Conservation (phyloP, 352 stramenopile species). For the Plasmopara viticola region DNA sequence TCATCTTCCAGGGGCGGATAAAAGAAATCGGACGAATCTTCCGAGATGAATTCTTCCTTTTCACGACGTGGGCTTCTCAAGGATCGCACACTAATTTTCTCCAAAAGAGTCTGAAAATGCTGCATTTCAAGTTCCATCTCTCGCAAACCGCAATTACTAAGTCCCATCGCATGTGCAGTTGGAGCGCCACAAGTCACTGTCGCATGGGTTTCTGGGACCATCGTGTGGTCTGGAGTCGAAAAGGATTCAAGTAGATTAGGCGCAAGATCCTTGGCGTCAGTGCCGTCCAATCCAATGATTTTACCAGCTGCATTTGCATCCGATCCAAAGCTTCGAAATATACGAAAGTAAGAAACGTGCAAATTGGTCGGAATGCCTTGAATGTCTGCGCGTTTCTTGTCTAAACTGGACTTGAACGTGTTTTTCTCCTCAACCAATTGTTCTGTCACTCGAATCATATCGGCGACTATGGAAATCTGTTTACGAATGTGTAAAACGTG, state of each 20-base stretch:
- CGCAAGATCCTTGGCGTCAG: slow-evolving; percentile 8
- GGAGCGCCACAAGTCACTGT: slow-evolving; percentile 78
- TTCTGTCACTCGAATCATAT: slow-evolving; percentile 64
- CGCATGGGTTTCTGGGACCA: slow-evolving; percentile 51
- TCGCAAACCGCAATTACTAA: slow-evolving; percentile 65
- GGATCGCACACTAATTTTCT: slow-evolving; percentile 50
- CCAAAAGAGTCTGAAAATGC: slow-evolving; percentile 47
- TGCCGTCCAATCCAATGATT: slow-evolving; percentile 39
- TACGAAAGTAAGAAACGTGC: slow-evolving; percentile 80
- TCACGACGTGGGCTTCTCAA: slow-evolving; percentile 25
- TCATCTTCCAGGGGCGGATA: slow-evolving; percentile 48
- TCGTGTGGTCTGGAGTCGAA: slow-evolving; percentile 33
- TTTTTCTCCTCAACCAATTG: slow-evolving; percentile 59
- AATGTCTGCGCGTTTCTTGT: slow-evolving; percentile 78
- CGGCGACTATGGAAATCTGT: slow-evolving; percentile 49
- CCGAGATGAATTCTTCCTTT: slow-evolving; percentile 31
- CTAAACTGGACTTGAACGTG: slow-evolving; percentile 79
- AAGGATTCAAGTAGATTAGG: slow-evolving; percentile 9
- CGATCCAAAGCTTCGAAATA: slow-evolving; percentile 52
- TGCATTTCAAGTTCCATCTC: slow-evolving; percentile 83
- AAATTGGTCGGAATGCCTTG: slow-evolving; percentile 80
- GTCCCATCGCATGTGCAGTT: slow-evolving; percentile 72
- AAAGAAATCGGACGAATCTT: slow-evolving; percentile 45
- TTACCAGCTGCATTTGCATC: slow-evolving; percentile 39
- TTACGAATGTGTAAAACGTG: slow-evolving; percentile 65